Evolutionary conservation across 2,329 filamentous ascomycete genomes (phyloP).

Genomic region (Juglanconis juglandina): DNA sequence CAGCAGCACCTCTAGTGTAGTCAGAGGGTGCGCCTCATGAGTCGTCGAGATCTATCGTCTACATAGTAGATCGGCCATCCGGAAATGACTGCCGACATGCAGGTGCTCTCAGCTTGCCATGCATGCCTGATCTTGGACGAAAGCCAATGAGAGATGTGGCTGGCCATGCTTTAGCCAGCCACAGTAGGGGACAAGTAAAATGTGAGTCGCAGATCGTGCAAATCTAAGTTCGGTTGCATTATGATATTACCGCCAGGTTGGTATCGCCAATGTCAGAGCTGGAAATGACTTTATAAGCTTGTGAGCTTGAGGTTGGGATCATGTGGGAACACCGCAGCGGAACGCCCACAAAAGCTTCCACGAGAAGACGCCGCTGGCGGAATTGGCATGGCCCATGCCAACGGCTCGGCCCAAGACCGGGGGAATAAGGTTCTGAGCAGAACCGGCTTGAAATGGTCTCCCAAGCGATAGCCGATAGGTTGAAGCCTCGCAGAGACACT

Average conservation of each 20-base stretch:
- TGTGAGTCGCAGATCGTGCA: background rate
- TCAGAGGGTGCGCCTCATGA: no score
- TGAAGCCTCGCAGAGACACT: no score
- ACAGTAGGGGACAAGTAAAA: background rate
- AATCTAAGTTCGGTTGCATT: conserved; percentile 6
- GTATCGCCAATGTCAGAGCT: background rate
- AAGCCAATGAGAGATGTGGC: conserved; percentile 8
- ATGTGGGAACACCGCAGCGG: background rate
- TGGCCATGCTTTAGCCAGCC: background rate
- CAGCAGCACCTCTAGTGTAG: no score
- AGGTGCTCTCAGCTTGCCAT: background rate
- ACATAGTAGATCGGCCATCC: background rate
- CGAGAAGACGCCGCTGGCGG: no score
- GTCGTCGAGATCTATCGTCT: no score
- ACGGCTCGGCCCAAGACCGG: no score
- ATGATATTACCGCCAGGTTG: background rate
- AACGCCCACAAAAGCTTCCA: background rate
- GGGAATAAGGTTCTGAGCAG: no score
- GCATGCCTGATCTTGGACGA: conserved; percentile 9
- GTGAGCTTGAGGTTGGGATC: no score
- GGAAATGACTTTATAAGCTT: no score
- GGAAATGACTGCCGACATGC: conserved; percentile 7
- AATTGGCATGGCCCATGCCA: no score
- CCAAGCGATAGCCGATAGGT: no score
- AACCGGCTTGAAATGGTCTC: no score